These are phyloP conservation scores for Corymbia maculata DNA, from an alignment of 345 rosid genomes.

Conservation along the genomic window DNA sequence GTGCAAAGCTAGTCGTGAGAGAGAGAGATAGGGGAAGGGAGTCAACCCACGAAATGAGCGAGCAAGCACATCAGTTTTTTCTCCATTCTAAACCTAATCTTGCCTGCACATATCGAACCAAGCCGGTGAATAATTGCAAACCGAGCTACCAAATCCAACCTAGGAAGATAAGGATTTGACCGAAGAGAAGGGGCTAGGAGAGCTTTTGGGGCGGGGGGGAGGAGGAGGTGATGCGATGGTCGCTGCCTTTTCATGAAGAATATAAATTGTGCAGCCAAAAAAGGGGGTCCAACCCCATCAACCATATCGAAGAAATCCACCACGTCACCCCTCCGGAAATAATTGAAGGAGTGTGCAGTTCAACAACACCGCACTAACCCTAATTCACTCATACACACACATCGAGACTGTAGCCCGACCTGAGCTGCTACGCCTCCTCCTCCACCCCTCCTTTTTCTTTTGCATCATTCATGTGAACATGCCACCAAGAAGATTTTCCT, in stretches of 20 bases:
- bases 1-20: not conserved
- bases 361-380: not conserved
- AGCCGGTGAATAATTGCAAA: not conserved
- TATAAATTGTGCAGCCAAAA: not conserved
- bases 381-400: not conserved
- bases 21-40: not conserved
- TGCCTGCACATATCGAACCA: not conserved
- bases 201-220: not conserved
- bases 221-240: not conserved
- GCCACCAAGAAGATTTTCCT: not conserved
- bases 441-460: no score
- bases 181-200: not conserved
- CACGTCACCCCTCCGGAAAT: not conserved
- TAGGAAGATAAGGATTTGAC: not conserved
- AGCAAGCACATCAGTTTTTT: not conserved
- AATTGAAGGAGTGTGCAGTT: not conserved
- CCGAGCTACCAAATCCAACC: not conserved
- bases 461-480: not conserved
- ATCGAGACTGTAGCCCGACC: not conserved
- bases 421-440: no score
- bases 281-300: not conserved
- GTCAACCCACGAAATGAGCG: not conserved
- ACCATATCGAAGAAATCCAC: not conserved
- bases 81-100: not conserved
- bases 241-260: not conserved